Evolutionary conservation across 2,329 filamentous ascomycete species (phyloP), one percentile per base, ranked within the genome.

Genomic region (Colletotrichum sublineola): DNA sequence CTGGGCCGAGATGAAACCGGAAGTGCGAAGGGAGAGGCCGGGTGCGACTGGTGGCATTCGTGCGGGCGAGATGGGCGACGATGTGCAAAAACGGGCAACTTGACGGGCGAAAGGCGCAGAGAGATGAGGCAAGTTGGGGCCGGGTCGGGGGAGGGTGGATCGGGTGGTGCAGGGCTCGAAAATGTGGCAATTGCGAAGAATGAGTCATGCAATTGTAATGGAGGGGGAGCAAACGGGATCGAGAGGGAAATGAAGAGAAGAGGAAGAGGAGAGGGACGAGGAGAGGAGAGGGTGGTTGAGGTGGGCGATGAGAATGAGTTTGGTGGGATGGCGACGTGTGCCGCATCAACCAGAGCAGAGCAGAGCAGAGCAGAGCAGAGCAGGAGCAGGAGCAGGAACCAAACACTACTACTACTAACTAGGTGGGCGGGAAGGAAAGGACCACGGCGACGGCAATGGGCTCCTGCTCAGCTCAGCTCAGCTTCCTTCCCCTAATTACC

Each of bases 271-370:
- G 62, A 74, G 60, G 61, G 67, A 61, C 48, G 68, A 64, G 69
- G 56, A 55, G 64, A 53, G 20, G 29, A 52, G 69, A 50, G 66
- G 62, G 63, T 40, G 66, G 63, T 74, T 70, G 71, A 71, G 73
- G 73, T 73, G 71, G 73, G 70, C 73, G 73, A 73, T 73, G 73
- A 74, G 73, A 56, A 71, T 66, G 62, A 67, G 63, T 69, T 73
- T 68, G 73, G 73, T 72, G 69, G 69, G 69, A 69, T 58, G 57
- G 60, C 65, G 38, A 63, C 44, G 63, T 56, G 71, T 53, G 67
- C 70, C 58, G 71, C 60, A 73, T 73, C 73, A 74, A 63, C 5
- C 33, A 36, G 33, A 36, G 33, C 33, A 36, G 33, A 36, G 33
- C 33, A 36, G 33, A 36, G 33, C 33, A 29, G 24, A n/a, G n/a